Conservation (phyloP, 176 grass and related monocot genomes). For the Saccharum officinarum region DNA sequence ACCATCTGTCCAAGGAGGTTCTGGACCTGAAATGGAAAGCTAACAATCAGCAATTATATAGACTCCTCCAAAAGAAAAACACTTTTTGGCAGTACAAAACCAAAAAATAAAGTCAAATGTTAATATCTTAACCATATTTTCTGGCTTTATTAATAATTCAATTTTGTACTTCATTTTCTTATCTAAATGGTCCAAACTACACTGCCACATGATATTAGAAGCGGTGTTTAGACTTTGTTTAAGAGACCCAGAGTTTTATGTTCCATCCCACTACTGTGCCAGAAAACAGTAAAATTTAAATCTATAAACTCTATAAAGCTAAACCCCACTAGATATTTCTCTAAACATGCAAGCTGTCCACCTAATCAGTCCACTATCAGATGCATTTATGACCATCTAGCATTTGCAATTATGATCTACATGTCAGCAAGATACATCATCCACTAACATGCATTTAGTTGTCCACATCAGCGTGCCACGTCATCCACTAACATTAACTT, state of each 20-base stretch:
- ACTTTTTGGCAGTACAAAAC: neutral
- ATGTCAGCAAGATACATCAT: too few species aligned
- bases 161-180: neutral
- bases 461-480: too few species aligned
- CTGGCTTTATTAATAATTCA: neutral
- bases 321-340: too few species aligned
- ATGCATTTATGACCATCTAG: too few species aligned
- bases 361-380: too few species aligned
- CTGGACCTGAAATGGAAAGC: conserved; percentile 74
- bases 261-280: neutral
- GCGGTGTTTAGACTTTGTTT: neutral
- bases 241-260: neutral
- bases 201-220: conserved; percentile 5
- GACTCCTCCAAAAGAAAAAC: conserved; percentile 14
- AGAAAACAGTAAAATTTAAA: neutral
- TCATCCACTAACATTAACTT: too few species aligned
- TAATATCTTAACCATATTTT: conserved; percentile 4
- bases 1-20: conserved; percentile 94
- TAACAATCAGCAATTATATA: conserved; percentile 18
- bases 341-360: too few species aligned
- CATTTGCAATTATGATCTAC: too few species aligned
- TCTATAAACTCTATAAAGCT: too few species aligned
- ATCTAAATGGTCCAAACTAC: conserved; percentile 13
- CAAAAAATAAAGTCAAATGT: neutral
- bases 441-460: too few species aligned